These are phyloP conservation scores for Stromatinia cepivora DNA, from an alignment of 2,329 filamentous ascomycete genomes.

Conservation along the genomic window DNA sequence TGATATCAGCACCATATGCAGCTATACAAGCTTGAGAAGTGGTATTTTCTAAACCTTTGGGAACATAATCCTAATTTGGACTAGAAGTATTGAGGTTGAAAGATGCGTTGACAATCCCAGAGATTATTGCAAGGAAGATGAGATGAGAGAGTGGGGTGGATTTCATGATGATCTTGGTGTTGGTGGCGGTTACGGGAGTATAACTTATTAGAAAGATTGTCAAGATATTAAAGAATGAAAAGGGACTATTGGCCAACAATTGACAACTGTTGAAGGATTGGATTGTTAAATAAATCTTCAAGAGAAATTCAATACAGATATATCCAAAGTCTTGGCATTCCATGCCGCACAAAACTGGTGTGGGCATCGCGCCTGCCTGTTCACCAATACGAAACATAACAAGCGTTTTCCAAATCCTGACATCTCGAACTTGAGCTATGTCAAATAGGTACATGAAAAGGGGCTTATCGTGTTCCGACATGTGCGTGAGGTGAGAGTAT, in stretches of 20 bases:
- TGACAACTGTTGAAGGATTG: background rate
- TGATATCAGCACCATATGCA: constrained; percentile 38
- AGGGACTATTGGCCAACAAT: background rate
- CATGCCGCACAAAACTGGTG: background rate
- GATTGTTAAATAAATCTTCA: background rate
- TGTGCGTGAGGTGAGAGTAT: background rate
- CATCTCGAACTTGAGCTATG: background rate
- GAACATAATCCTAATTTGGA: constrained; percentile 40
- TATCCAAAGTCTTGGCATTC: background rate
- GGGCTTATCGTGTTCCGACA: too few species aligned
- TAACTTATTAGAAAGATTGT: background rate
- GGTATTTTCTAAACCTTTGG: constrained; percentile 38
- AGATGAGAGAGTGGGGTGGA: background rate
- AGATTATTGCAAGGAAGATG: background rate
- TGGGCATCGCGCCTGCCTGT: background rate
- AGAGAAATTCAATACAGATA: background rate
- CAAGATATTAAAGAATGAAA: background rate
- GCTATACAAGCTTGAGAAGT: constrained; percentile 40
- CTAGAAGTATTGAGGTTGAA: constrained; percentile 40
- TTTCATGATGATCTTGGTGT: background rate
- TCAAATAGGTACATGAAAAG: background rate
- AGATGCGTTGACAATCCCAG: constrained; percentile 3
- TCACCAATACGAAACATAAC: background rate
- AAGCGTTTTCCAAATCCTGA: background rate
- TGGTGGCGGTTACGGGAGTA: background rate